Evolutionary conservation across 2,329 filamentous ascomycete species (phyloP).

Genomic region (Pezizomycotina sp.): DNA sequence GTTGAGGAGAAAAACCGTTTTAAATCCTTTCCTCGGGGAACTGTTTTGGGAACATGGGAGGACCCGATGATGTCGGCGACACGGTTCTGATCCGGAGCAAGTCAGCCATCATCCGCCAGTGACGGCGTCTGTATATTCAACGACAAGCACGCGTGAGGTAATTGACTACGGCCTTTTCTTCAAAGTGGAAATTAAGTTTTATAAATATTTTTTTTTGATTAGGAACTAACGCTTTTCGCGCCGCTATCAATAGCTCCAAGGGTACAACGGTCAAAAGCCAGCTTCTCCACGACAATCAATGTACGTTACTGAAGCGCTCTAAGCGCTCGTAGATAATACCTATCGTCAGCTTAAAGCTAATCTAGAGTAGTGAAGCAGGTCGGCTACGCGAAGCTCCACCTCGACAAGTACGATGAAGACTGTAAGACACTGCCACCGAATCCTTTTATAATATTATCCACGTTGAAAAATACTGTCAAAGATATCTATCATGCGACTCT

Average conservation of each 20-base stretch:
- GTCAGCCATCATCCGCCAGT: slow-evolving; percentile 90
- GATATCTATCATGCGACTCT: background rate
- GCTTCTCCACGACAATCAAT: slow-evolving; percentile 72
- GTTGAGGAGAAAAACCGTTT: slow-evolving; percentile 76
- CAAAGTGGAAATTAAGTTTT: no score
- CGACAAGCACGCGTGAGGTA: slow-evolving; percentile 56
- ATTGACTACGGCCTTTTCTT: no score
- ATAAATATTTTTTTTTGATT: no score
- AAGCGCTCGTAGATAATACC: no score
- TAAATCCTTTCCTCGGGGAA: slow-evolving; percentile 93
- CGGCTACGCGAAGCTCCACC: slow-evolving; percentile 53
- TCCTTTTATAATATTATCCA: background rate
- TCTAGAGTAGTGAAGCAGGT: slow-evolving; percentile 92
- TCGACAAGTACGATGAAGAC: slow-evolving; percentile 37
- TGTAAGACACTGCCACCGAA: slow-evolving; percentile 22
- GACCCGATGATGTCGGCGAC: slow-evolving; percentile 51
- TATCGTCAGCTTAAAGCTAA: no score
- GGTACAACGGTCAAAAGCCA: slow-evolving; percentile 96
- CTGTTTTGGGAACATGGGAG: slow-evolving; percentile 85
- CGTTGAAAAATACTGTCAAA: background rate
- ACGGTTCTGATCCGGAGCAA: slow-evolving; percentile 81
- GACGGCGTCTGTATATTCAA: slow-evolving; percentile 91
- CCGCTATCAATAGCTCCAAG: slow-evolving; percentile 41
- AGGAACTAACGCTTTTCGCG: no score
- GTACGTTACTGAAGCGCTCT: no score